Base-by-base conservation (phyloP, 768 basidiomycete species). In the Mycena epipterygia region DNA sequence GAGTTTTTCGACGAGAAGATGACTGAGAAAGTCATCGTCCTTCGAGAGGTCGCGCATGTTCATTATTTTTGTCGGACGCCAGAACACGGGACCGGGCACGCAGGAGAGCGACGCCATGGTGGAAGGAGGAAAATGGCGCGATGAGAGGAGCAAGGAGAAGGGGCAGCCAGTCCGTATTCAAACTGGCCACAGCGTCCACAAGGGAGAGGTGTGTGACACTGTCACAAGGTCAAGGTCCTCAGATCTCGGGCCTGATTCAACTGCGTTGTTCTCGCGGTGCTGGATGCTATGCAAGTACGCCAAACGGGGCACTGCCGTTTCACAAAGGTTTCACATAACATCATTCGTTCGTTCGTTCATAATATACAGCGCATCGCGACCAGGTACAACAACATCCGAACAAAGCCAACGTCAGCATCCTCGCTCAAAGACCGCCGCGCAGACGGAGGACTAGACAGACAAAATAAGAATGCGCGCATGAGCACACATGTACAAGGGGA, bases 21-120 rank as follows among this genome's bases (percentile, higher is more conserved):
- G 93, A 77, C 92, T 93, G 79, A 96, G 90, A 80, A 95, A 95
- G 82, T 96, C 95, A 80, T 96, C 95, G 83, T 96, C 95, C 81
- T 89, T 91, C 76, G 94, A 93, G 70, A 96, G 89, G 89, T 96
- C 95, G 81, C 89, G 89, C 87, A 94, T 92, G 84, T 94, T 93
- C 94, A 95, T 95, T 75, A 93, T 91, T 86, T 93, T 95, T 56
- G 93, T 95, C 23, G 91, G 91, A 48, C 92, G 90, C 94, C 94
- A 95, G 82, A 82, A 75, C 66, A 91, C 76, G 67, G 77, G 62
- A 44, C 77, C 73, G 56, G 71, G 71, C 53, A 66, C 30, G 65
- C 62, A 68, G 64, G 68, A 69, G 61, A 74, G 76, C 55, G 64
- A 68, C 42, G 69, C 33, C 67, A 75, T 62, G 62, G 52, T 71